These are phyloP conservation scores for Mortierella claussenii DNA, from an alignment of 192 early-diverging fungal species.

Conservation along the genomic window DNA sequence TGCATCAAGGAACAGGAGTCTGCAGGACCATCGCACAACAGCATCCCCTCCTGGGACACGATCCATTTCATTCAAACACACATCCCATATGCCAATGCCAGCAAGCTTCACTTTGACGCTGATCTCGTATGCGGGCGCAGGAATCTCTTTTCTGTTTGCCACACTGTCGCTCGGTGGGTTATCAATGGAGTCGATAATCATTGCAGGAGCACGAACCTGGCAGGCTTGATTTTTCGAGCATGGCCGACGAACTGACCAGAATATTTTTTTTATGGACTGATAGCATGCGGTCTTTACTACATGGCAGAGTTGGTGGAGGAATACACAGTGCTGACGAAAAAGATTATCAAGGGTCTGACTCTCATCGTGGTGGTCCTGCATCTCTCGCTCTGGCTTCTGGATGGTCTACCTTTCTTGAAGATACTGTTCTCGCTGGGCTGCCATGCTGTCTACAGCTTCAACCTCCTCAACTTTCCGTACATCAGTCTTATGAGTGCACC, in stretches of 20 bases:
- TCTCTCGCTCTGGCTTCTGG: constrained; percentile 78
- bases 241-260: too few species aligned
- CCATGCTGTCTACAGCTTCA: constrained; percentile 83
- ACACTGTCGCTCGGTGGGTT: constrained; percentile 66
- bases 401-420: constrained; percentile 79
- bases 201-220: too few species aligned
- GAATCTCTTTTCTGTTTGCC: constrained; percentile 62
- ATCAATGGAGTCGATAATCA: too few species aligned
- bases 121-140: constrained; percentile 63
- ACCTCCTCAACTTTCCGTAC: constrained; percentile 85
- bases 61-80: too few species aligned
- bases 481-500: constrained; percentile 78
- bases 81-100: too few species aligned
- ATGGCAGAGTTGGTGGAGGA: constrained; percentile 73
- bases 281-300: constrained; percentile 90
- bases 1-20: background rate
- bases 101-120: constrained; percentile 52
- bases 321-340: constrained; percentile 82
- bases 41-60: too few species aligned
- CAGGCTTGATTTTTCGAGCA: too few species aligned
- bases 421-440: constrained; percentile 76
- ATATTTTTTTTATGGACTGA: background rate
- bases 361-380: constrained; percentile 73
- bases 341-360: constrained; percentile 74
- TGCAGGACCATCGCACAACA: background rate